Evolutionary conservation across 1,139 yeast species (phyloP).

Genomic region (Zygosaccharomyces sapae): DNA sequence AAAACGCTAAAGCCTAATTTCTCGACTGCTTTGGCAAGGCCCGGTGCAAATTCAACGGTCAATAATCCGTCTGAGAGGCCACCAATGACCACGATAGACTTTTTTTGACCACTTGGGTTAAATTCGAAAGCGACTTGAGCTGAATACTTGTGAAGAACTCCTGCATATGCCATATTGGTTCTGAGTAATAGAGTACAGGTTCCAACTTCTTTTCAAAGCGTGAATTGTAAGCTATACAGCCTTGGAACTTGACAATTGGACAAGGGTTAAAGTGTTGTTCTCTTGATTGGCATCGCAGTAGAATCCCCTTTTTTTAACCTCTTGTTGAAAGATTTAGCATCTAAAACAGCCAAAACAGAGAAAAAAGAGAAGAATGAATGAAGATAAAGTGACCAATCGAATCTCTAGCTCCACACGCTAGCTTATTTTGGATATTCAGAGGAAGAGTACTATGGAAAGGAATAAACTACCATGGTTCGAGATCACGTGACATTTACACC

Average conservation of each 20-base stretch:
- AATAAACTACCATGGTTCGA: no score
- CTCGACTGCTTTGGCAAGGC: conserved; percentile 45
- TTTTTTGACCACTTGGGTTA: conserved; percentile 21
- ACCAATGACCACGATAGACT: conserved; percentile 60
- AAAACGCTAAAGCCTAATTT: conserved; percentile 55
- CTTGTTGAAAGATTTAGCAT: not conserved
- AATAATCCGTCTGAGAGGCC: conserved; percentile 75
- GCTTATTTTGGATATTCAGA: no score
- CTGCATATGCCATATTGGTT: conserved; percentile 14
- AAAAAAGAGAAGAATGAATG: no score
- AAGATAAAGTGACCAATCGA: no score
- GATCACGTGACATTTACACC: no score
- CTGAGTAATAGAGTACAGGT: not conserved
- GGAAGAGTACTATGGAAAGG: no score
- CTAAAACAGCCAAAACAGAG: not conserved
- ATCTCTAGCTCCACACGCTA: no score
- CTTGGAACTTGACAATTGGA: not conserved
- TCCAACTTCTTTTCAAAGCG: not conserved
- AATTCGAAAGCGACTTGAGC: conserved; percentile 37
- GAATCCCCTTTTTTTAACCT: not conserved
- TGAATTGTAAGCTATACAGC: not conserved
- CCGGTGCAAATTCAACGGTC: conserved; percentile 65
- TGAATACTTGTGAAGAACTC: conserved; percentile 29
- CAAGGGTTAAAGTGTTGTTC: not conserved
- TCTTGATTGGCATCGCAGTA: no score